Evolutionary conservation across 2,329 filamentous ascomycete species (phyloP), one percentile per base, ranked within the genome.

Genomic region (Raffaelea albimanens): DNA sequence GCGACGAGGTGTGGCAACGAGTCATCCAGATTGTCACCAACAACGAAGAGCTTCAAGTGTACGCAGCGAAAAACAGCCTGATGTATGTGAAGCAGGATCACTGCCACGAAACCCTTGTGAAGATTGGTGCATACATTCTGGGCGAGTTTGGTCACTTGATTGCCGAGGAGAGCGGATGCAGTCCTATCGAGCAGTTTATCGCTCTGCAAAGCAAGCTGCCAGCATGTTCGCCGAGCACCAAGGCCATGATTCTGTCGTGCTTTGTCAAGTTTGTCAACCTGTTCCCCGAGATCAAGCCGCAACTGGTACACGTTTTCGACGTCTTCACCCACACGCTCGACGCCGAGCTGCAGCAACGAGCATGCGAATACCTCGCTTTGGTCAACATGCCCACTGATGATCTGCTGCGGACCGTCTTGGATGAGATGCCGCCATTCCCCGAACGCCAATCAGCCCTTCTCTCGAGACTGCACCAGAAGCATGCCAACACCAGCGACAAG

Each of bases 1-100:
- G 91, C 65, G 94, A 98, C 54, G 93, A 98, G 67, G 93, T 98
- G 18, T 98, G 93, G 93, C 93, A 98, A 64, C 83, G 93, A 57
- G 91, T 98, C 48, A 96, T 95, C 53, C 93, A 98, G 64, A 97
- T 98, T 57, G 90, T 97, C 50, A 97, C 93, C 47, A 98, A 98
- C 71, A 98, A 98, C 64, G 93, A 98, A 65, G 91, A 97, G 64
- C 75, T 98, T 11, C 93, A 98, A 66, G 84, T 95, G 0, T 98
- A 98, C 62, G 93, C 93, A 1, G 89, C 93, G 4, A 87, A 95
- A 61, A 94, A 94, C 57, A 89, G 93, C 20, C 70, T 98, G 38
- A 85, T 91, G 56, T 95, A 97, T 60, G 76, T 96, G 64, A 95
- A 95, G 64, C 82, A 83, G 18, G 87, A 95, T 51, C 86, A 91